A percentile compares a stretch with the other conserved stretches of the same genome.
Evolutionary conservation across 2,329 filamentous ascomycete genomes (phyloP).

Genomic region (Huntiella decipiens): DNA sequence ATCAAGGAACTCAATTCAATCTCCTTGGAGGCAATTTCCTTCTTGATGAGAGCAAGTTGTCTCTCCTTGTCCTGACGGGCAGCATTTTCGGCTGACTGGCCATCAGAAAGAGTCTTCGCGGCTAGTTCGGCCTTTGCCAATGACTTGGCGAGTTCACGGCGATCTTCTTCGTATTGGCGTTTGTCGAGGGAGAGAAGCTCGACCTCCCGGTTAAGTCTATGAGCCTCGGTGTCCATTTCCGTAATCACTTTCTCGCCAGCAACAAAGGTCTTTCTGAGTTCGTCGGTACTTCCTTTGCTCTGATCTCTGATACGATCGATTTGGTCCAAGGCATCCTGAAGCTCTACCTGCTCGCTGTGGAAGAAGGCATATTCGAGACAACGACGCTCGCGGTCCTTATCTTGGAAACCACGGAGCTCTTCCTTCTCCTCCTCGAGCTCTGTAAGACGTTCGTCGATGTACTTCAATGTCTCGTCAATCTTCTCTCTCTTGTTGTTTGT

Average conservation of each 20-base stretch:
- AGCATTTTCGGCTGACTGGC: conserved; percentile 59
- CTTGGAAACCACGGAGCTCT: conserved; percentile 81
- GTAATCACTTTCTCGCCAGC: conserved; percentile 63
- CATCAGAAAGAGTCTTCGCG: conserved; percentile 64
- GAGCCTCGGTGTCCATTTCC: conserved; percentile 59
- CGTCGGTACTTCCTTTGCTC: conserved; percentile 69
- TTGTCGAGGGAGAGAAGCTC: conserved; percentile 74
- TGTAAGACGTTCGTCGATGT: conserved; percentile 72
- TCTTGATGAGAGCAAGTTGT: conserved; percentile 52
- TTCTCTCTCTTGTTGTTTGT: conserved; percentile 88
- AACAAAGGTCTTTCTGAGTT: conserved; percentile 56
- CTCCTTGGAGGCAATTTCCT: conserved; percentile 59
- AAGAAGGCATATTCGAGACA: conserved; percentile 93
- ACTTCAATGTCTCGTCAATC: conserved; percentile 79
- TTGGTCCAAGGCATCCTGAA: conserved; percentile 58
- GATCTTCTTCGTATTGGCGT: conserved; percentile 73
- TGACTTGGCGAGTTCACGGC: conserved; percentile 58
- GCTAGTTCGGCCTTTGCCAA: conserved; percentile 76
- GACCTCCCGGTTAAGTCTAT: conserved; percentile 61
- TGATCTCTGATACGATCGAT: conserved; percentile 67
- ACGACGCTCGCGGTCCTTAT: conserved; percentile 78
- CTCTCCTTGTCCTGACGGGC: conserved; percentile 50
- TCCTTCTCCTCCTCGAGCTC: conserved; percentile 97
- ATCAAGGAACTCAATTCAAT: conserved; percentile 53
- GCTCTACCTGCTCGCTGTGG: conserved; percentile 66